phyloP scores from a whole-genome alignment of 495 filamentous ascomycete genomes.

The Podospora didyma region DNA sequence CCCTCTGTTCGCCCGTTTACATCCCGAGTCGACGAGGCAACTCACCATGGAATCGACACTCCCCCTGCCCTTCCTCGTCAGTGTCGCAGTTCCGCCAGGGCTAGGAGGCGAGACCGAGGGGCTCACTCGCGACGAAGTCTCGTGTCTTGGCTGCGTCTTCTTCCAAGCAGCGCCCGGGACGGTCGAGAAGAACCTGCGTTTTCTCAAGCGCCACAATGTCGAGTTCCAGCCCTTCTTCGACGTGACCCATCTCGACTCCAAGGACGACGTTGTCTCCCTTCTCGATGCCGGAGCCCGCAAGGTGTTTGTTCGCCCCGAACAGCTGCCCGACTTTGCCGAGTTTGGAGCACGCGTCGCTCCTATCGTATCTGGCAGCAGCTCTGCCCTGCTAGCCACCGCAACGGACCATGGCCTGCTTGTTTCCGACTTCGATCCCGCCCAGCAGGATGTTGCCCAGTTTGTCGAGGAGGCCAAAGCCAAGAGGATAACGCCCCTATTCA shows the following conservation, averaged over 20 bases:
- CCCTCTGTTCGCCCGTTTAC: too few species aligned
- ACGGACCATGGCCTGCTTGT: slow-evolving; percentile 41
- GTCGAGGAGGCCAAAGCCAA: slow-evolving; percentile 41
- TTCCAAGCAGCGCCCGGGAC: slow-evolving; percentile 57
- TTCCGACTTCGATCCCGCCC: slow-evolving; percentile 40
- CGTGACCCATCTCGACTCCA: slow-evolving; percentile 61
- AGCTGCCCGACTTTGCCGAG: slow-evolving; percentile 44
- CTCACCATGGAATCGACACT: slow-evolving; percentile 52
- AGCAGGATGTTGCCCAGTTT: slow-evolving; percentile 36
- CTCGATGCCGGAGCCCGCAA: slow-evolving; percentile 84
- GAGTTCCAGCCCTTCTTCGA: slow-evolving; percentile 71
- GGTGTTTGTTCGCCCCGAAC: slow-evolving; percentile 72
- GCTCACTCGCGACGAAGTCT: slow-evolving; percentile 64
- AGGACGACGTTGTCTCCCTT: slow-evolving; percentile 70
- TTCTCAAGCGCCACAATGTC: slow-evolving; percentile 64
- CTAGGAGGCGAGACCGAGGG: slow-evolving; percentile 46
- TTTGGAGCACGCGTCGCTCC: slow-evolving; percentile 43
- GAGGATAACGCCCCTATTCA: slow-evolving; percentile 43
- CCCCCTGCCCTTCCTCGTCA: slow-evolving; percentile 54
- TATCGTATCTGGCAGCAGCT: slow-evolving; percentile 26
- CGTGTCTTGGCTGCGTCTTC: slow-evolving; percentile 74
- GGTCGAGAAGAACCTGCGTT: slow-evolving; percentile 57
- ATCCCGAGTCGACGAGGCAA: background rate
- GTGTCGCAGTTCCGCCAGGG: slow-evolving; percentile 52
- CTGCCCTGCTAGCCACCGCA: slow-evolving; percentile 24